These are phyloP conservation scores for Tetrahymena thermophila DNA, from an alignment of 73 alveolate genomes.

Conservation along the genomic window DNA sequence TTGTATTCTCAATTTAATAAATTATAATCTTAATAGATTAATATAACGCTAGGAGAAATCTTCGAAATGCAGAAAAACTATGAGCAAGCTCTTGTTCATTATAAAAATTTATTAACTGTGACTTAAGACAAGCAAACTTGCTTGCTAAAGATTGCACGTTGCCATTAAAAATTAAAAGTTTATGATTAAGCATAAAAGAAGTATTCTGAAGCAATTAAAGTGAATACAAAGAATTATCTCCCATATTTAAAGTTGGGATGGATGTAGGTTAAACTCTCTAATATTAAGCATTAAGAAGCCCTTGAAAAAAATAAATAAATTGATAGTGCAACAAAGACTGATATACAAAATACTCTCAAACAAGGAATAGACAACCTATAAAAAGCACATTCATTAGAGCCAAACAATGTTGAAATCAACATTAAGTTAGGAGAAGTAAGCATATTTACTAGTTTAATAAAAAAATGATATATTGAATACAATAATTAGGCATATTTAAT, in stretches of 20 bases:
- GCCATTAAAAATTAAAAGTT: constrained; percentile 63
- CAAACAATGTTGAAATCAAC: constrained; percentile 59
- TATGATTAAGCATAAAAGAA: constrained; percentile 48
- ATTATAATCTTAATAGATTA: not conserved
- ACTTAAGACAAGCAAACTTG: constrained; percentile 38
- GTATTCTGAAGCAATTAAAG: constrained; percentile 58
- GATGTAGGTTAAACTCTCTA: constrained; percentile 50
- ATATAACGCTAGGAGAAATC: constrained; percentile 33
- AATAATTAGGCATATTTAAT: constrained; percentile 2
- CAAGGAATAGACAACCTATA: constrained; percentile 67
- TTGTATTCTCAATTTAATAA: not conserved
- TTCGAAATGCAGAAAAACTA: constrained; percentile 43
- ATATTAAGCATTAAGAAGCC: not conserved
- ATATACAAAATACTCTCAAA: constrained; percentile 18
- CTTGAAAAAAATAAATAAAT: not conserved
- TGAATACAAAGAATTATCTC: constrained; percentile 44
- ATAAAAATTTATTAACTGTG: not conserved
- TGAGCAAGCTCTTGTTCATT: constrained; percentile 31
- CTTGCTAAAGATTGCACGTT: constrained; percentile 60
- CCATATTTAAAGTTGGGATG: constrained; percentile 75
- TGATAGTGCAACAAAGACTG: not conserved
- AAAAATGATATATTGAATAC: not conserved
- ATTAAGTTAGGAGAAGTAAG: constrained; percentile 71
- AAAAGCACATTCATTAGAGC: constrained; percentile 53
- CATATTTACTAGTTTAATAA: constrained; percentile 17